Evolutionary conservation across 2,329 filamentous ascomycete genomes (phyloP).

Genomic region (Aureobasidium sp.): DNA sequence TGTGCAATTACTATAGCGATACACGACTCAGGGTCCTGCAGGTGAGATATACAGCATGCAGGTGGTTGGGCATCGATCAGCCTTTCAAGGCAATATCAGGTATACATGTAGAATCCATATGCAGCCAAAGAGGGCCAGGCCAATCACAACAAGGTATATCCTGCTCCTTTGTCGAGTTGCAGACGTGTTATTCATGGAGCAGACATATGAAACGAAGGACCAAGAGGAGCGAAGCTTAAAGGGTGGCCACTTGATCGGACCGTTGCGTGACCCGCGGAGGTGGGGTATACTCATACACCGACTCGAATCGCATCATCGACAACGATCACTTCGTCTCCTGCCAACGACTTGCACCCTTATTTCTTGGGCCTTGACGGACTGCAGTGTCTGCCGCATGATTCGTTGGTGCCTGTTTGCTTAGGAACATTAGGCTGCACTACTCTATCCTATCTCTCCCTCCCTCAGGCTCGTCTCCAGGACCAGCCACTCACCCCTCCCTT

Average conservation of each 20-base stretch:
- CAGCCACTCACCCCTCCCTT: constrained; percentile 3
- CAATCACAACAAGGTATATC: not conserved
- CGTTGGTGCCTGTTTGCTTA: constrained; percentile 1
- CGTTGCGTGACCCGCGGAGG: constrained; percentile 3
- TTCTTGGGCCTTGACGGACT: not conserved
- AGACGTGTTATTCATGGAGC: not conserved
- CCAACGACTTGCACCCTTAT: not conserved
- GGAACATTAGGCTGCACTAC: not conserved
- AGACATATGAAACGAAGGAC: not conserved
- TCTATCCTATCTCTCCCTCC: not conserved
- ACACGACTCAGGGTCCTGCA: not conserved
- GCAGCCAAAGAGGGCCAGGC: constrained; percentile 1
- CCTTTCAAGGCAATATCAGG: not conserved
- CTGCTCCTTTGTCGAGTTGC: not conserved
- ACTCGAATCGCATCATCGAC: constrained; percentile 5
- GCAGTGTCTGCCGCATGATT: not conserved
- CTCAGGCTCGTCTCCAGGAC: not conserved
- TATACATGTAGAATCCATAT: not conserved
- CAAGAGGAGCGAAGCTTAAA: constrained; percentile 4
- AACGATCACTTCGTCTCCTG: not conserved
- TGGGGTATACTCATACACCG: not conserved
- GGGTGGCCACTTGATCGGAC: not conserved
- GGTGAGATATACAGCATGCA: not conserved
- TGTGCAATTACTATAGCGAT: not conserved
- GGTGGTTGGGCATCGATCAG: not conserved